Percentiles rank a stretch among this genome's conserved stretches.
Evolutionary conservation across 1,284 basidiomycete species (phyloP).

Genomic region (Ceratobasidium sp.): DNA sequence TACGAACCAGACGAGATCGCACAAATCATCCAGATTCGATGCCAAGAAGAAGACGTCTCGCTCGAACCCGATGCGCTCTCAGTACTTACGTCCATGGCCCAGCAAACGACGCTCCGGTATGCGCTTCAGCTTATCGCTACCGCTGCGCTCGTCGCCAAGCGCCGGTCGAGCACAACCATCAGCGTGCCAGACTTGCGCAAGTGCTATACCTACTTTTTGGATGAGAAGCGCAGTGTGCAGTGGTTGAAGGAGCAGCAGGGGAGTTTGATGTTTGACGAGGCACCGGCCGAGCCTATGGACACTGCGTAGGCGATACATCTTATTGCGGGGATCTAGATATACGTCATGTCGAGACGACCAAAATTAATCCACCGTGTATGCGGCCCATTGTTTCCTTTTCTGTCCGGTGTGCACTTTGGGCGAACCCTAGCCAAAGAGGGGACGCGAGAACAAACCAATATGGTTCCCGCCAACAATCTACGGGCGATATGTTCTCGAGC

Average conservation of each 20-base stretch:
- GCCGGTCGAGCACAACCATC: conserved; percentile 82
- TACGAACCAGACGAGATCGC: conserved; percentile 88
- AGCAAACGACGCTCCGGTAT: conserved; percentile 89
- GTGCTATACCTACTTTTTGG: conserved; percentile 92
- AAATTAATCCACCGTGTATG: no score
- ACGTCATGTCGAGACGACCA: no score
- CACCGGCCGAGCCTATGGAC: neutral
- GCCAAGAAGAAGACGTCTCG: conserved; percentile 96
- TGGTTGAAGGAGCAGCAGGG: conserved; percentile 89
- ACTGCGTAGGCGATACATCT: conserved; percentile 11
- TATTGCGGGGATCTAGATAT: no score
- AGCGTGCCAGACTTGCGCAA: conserved; percentile 87
- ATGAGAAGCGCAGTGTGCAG: conserved; percentile 94
- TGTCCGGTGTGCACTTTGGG: no score
- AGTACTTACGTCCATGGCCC: conserved; percentile 87
- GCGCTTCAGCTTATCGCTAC: conserved; percentile 94
- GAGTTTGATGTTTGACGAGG: conserved; percentile 66
- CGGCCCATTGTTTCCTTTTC: no score
- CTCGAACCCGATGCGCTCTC: conserved; percentile 80
- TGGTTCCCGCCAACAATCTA: no score
- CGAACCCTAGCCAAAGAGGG: no score
- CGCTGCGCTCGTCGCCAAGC: conserved; percentile 83
- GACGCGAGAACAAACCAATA: no score
- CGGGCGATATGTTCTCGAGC: no score
- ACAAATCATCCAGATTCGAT: conserved; percentile 93